Evolutionary conservation across 257 asterid species (phyloP), one percentile per base, ranked within the genome.

Genomic region (Misopates orontium): DNA sequence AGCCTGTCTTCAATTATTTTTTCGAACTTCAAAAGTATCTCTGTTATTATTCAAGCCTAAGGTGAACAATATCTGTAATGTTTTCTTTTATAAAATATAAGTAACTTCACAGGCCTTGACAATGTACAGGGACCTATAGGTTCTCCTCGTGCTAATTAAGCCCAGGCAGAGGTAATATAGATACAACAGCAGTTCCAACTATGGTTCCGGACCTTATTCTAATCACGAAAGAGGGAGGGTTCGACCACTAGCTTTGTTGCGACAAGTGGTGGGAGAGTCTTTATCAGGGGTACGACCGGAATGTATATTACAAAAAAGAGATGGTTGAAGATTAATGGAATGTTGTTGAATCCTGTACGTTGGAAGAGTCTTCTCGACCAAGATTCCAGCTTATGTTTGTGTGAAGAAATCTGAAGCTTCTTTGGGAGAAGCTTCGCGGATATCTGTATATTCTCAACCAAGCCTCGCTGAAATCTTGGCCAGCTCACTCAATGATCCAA

Each of bases 251-350:
- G 78, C 79, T 65, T 67, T 78, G 14, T n/a, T n/a, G 73, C 68
- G 23, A 56, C 42, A 14, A 66, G 85, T 64, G 76, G 82, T 39
- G 31, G 79, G 69, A 66, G 82, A 68, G 80, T n/a, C n/a, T n/a
- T n/a, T 78, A 25, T 82, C 82, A n/a, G 87, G 83, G 74, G 40
- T 31, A 20, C 71, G 81, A 31, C 84, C 82, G 0, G 69, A 78
- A 68, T 41, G n/a, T 58, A 63, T 92, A 82, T 77, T 89, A 79
- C 73, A 64, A 64, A 22, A 79, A 78, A 79, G 90, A 84, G 50
- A 89, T 92, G 98, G 63, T 87, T 11, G 96, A 87, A 80, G 96
- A 89, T 72, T 96, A 96, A 0, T 89, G 98, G 96, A 67, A 71
- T n/a, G 74, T 13, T 0, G 25, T 60, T 91, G 78, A 73, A 13